Evolutionary conservation across 306 rosid genomes (phyloP), one percentile per base, ranked within the genome.

Genomic region (Prunus armeniaca): DNA sequence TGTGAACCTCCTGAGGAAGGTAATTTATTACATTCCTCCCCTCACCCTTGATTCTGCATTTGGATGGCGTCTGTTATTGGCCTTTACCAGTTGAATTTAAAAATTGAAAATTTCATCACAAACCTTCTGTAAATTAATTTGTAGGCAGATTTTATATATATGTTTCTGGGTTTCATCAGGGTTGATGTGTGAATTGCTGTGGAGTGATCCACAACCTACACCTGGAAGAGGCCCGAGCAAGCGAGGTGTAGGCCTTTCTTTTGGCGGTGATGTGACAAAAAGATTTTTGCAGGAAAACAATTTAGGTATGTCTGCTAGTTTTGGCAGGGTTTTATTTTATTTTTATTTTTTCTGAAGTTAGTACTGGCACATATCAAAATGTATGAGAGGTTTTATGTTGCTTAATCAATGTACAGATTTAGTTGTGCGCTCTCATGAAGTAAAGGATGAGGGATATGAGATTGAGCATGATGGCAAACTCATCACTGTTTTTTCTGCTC

Each of bases 1-100:
- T 92, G 99, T 67, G 99, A 96, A 87, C 99, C 99, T 67, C 99
- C 99, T 0, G 99, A 96, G 85, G 97, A 92, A 88, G 99, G 99
- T 95, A 73, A 78, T 65, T 24, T 24, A 43, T 56, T 65, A 61
- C 28, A 6, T 34, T 55, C 18, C 19, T 4, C 11, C 19, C 3
- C 47, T 47, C 3, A 8, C 22, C 4, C 47, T 41, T 69, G 67
- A 18, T 71, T 51, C 65, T 30, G 50, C 45, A 46, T 57, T 74
- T 74, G n/a, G 17, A 57, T 41, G 19, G 52, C 62, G 2, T 78
- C 61, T 82, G 62, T 27, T 71, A 11, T 73, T 81, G 65, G 61
- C 75, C 67, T 72, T 13, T 28, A 73, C 67, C 30, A 20, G 28
- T 43, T 57, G 56, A 34, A 73, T 73, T 25, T 3, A 49, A 30